Evolutionary conservation across 192 early-diverging fungal genomes (phyloP), one percentile per base, ranked within the genome.

Genomic region (Gamsiella multidivaricata): DNA sequence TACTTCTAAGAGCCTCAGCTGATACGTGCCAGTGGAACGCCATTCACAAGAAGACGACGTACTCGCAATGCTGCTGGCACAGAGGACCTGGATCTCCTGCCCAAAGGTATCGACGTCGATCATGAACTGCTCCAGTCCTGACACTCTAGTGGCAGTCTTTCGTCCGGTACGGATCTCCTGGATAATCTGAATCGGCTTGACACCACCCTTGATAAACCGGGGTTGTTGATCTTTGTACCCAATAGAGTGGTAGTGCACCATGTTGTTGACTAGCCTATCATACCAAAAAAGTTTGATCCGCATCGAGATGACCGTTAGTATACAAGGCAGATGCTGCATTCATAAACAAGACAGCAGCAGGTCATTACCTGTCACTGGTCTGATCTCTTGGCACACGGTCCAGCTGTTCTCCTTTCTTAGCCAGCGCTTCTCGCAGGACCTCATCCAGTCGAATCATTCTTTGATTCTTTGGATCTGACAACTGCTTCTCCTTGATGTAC

Each of bases 21-120:
- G n/a, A n/a, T n/a, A n/a, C n/a, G n/a, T n/a, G n/a, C n/a, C n/a
- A n/a, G n/a, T n/a, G n/a, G n/a, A n/a, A n/a, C n/a, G n/a, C 18
- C 3, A 33, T 23, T 12, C 42, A 49, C 45, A 63, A 6, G 1
- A 33, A 31, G 11, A 36, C 0, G 37, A 81, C 78, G 60, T 84
- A 90, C 87, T 85, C 7, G 90, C 70, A 34, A 89, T 87, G 55
- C 88, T 88, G 33, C 85, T 83, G 7, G 90, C 93, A 65, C 93
- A 94, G 51, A 84, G 66, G 42, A 81, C 80, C 59, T 85, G 86
- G 20, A 94, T 75, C 22, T 86, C 81, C 29, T 86, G 83, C 5
- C 82, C 82, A 20, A 92, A 74, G 4, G 85, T 81, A 14, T 91
- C 89, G 3, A 91, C 82, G 60, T 90, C 81, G 20, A 94, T 82